Conservation (phyloP, 345 rosid genomes). For the Tarenaya hassleriana region DNA sequence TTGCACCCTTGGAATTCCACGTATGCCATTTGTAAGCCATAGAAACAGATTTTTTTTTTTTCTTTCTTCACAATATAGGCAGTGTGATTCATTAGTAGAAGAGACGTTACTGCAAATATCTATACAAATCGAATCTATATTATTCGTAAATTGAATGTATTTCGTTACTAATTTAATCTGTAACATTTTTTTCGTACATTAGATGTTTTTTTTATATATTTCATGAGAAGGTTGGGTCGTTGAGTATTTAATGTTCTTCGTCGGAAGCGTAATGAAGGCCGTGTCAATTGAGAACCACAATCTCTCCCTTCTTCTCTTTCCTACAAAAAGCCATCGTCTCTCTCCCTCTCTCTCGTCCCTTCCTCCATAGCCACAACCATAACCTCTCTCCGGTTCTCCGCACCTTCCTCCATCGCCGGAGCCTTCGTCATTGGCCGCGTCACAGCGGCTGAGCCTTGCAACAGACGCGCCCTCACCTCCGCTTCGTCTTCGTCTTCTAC, state of each 20-base stretch:
- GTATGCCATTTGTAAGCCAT: too few relatives aligned
- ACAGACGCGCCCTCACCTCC: background rate
- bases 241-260: background rate
- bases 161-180: too few relatives aligned
- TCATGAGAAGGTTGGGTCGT: background rate
- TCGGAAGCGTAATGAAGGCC: background rate
- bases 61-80: too few relatives aligned
- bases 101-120: too few relatives aligned
- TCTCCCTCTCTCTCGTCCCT: background rate
- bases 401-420: background rate
- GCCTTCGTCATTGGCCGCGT: slow-evolving; percentile 12
- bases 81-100: too few relatives aligned
- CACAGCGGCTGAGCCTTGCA: slow-evolving; percentile 5
- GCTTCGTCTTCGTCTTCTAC: background rate
- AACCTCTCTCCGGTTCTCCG: slow-evolving; percentile 2
- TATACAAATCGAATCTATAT: too few relatives aligned
- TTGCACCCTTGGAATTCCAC: too few relatives aligned
- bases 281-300: slow-evolving; percentile 20
- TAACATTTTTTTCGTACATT: too few relatives aligned
- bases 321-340: background rate
- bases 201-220: too few relatives aligned
- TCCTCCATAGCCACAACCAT: background rate
- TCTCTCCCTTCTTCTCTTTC: background rate
- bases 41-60: too few relatives aligned
- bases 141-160: too few relatives aligned